Base-by-base conservation (phyloP, 331 rosid genomes). In the Rhamnella rubrinervis region DNA sequence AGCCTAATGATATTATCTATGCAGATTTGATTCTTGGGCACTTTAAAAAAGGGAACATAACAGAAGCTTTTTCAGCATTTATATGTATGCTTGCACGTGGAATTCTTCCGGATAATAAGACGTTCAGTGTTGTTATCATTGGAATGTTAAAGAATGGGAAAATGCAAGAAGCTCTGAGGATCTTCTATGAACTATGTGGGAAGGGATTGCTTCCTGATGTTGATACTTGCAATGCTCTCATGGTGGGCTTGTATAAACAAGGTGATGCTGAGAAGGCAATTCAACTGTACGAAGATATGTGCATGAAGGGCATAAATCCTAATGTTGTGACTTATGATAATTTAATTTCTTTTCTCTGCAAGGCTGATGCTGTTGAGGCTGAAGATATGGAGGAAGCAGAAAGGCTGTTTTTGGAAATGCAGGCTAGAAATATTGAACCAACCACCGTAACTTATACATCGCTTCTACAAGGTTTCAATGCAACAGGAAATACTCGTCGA, bases 331-430 rank as follows among this genome's bases (percentile, higher is more conserved):
- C 80, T 26, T 80, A 77, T 51, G 80, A 85, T 5, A 56, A 64
- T 66, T 66, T 85, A 75, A 80, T 85, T 77, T 68, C 80, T 71
- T 84, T 85, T 49, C 53, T 82, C 62, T 80, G 87, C 71, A 85
- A 80, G 72, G 71, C 77, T 46, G 90, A 82, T 51, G 82, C 80
- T 44, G 41, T 83, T 31, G 80, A 72, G 68, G 78, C 44, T 58
- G 74, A 68, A 9, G 61, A 75, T 64, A 68, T 83, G 74, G 72
- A 47, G 72, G 85, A 79, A 67, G 82, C 88, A 46, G 77, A 77
- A 37, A 69, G 67, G 72, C 88, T 83, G 52, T 81, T 86, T 76
- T 31, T 74, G 56, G 86, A 83, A 72, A 86, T 83, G 91, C 81
- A 56, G 75, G 59, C 28, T 3, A 74, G 58, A 63, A 70, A 71